Percentiles rank a stretch among this genome's conserved stretches.
These are phyloP conservation scores for Syncephalastrum sp. DNA, from an alignment of 371 early-diverging fungal species.

Conservation along the genomic window DNA sequence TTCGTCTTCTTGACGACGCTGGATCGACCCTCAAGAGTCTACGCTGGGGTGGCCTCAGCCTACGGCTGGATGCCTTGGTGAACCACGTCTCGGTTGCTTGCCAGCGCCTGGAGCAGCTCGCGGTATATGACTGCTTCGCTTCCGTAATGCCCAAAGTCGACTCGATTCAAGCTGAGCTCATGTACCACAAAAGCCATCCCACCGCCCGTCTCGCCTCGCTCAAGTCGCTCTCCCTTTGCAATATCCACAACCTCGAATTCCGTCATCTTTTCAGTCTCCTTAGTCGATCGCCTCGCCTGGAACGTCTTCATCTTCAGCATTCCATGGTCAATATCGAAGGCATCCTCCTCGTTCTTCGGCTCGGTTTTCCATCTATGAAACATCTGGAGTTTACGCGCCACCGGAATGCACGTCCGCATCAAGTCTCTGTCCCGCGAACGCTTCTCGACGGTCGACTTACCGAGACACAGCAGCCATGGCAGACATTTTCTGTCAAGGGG, in stretches of 20 bases:
- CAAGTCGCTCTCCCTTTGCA: slow-evolving; percentile 4
- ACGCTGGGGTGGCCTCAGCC: slow-evolving; percentile 22
- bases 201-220: neutral
- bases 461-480: neutral
- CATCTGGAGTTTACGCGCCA: neutral
- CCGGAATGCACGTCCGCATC: neutral
- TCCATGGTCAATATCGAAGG: neutral
- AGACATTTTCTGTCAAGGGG: slow-evolving; percentile 1
- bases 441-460: neutral
- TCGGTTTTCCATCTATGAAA: neutral
- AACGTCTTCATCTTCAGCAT: neutral
- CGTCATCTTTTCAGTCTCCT: slow-evolving; percentile 1
- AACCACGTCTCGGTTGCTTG: slow-evolving; percentile 19
- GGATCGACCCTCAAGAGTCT: slow-evolving; percentile 17
- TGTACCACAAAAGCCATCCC: slow-evolving; percentile 7
- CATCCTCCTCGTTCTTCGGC: neutral
- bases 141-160: slow-evolving; percentile 10
- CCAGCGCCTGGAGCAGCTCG: slow-evolving; percentile 15
- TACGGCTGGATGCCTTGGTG: slow-evolving; percentile 26
- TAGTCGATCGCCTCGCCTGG: slow-evolving; percentile 4
- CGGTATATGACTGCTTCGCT: slow-evolving; percentile 24
- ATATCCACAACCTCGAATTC: too few relatives aligned
- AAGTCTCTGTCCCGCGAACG: neutral
- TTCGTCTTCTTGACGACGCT: slow-evolving; percentile 12
- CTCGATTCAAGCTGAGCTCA: slow-evolving; percentile 13